Percentiles rank a stretch among this genome's conserved stretches.
Conservation (phyloP, 352 stramenopile genomes). For the Albugo candida region DNA sequence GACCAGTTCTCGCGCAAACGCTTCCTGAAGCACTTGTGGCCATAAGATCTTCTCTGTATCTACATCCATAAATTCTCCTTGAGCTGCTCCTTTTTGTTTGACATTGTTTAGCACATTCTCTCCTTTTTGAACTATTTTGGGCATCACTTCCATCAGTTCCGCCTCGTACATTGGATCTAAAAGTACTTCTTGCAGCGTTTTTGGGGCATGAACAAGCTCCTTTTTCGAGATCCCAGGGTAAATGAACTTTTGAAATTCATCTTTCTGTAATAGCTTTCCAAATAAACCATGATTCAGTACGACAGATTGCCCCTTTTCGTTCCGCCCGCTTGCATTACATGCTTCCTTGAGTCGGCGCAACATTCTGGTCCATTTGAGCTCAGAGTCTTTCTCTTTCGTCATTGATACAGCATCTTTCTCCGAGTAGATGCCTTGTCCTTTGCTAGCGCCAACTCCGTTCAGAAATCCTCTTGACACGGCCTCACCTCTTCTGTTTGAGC, state of each 20-base stretch:
- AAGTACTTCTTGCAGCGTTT: constrained; percentile 50
- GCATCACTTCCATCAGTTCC: constrained; percentile 60
- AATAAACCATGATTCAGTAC: constrained; percentile 70
- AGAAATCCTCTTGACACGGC: constrained; percentile 35
- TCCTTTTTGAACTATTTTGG: constrained; percentile 57
- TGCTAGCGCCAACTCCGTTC: constrained; percentile 9
- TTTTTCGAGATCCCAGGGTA: constrained; percentile 59
- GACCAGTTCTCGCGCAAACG: constrained; percentile 62
- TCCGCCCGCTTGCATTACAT: constrained; percentile 29
- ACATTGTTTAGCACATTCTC: constrained; percentile 60
- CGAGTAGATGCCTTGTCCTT: constrained; percentile 31
- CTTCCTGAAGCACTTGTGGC: constrained; percentile 67
- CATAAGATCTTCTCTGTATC: constrained; percentile 40
- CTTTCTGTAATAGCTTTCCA: constrained; percentile 35
- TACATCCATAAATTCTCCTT: constrained; percentile 62
- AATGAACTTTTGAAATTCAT: constrained; percentile 56
- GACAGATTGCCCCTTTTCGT: constrained; percentile 28
- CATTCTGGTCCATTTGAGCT: constrained; percentile 44
- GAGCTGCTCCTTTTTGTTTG: constrained; percentile 41
- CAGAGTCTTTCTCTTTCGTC: constrained; percentile 13
- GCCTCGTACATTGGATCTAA: constrained; percentile 65
- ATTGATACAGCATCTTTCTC: constrained; percentile 33
- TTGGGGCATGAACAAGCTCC: constrained; percentile 38
- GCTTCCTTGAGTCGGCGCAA: constrained; percentile 33
- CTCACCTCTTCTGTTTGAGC: neutral